Evolutionary conservation across 2,329 filamentous ascomycete species (phyloP).

Genomic region (Colletotrichum australisinense): DNA sequence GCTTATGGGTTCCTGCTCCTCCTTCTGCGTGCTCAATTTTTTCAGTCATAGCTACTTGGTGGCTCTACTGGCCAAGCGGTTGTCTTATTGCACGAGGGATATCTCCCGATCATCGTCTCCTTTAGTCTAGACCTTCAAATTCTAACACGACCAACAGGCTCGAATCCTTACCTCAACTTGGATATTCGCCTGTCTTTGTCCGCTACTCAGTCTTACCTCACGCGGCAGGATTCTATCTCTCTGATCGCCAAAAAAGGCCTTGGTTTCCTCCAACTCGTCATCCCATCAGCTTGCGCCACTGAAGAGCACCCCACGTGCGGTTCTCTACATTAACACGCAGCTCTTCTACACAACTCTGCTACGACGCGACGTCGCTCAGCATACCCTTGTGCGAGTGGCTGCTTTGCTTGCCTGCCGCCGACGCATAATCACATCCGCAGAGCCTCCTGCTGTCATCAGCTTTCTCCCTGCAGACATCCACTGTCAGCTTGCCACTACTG

Average conservation of each 20-base stretch:
- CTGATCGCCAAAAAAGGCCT: neutral
- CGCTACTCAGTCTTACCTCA: neutral
- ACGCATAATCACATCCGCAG: conserved; percentile 16
- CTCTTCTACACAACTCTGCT: conserved; percentile 8
- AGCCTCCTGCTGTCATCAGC: conserved; percentile 18
- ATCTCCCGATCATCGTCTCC: neutral
- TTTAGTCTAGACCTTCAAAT: conserved; percentile 4
- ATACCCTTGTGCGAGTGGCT: conserved; percentile 18
- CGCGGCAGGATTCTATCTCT: neutral
- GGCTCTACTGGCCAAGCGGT: conserved; percentile 23
- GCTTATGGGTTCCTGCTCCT: conserved; percentile 16
- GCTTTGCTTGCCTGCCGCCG: conserved; percentile 24
- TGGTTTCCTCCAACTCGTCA: neutral
- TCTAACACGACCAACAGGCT: conserved; percentile 28
- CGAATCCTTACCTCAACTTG: neutral
- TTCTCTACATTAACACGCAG: conserved; percentile 9
- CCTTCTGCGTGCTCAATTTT: conserved; percentile 12
- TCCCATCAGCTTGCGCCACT: conserved; percentile 19
- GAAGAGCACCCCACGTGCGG: conserved; percentile 23
- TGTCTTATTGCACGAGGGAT: neutral
- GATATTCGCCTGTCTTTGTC: neutral
- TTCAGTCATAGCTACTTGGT: conserved; percentile 11
- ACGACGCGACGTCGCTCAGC: conserved; percentile 29
- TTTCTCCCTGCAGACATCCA: conserved; percentile 23
- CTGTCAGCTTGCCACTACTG: conserved; percentile 4